These are phyloP conservation scores for Royoungia palumana DNA, from an alignment of 768 basidiomycete genomes.

Conservation along the genomic window DNA sequence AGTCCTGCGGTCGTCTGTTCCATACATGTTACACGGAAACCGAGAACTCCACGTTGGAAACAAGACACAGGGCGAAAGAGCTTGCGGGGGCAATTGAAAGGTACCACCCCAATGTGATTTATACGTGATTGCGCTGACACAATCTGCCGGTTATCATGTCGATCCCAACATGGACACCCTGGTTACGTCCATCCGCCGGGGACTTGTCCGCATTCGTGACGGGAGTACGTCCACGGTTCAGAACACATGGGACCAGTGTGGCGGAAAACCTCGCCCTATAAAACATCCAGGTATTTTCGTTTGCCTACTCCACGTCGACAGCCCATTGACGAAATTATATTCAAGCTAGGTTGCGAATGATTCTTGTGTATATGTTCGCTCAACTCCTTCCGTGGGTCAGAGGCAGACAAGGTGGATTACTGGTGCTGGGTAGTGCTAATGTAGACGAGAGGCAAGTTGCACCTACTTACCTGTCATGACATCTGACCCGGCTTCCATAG, in stretches of 20 bases:
- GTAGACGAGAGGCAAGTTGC: slow-evolving; percentile 88
- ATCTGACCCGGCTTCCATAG: slow-evolving; percentile 37
- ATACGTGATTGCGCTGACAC: neutral
- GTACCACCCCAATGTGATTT: slow-evolving; percentile 34
- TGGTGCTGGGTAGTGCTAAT: slow-evolving; percentile 97
- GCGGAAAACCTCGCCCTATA: slow-evolving; percentile 96
- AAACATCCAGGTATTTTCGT: slow-evolving; percentile 75
- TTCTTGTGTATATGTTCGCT: slow-evolving; percentile 90
- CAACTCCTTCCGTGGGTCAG: slow-evolving; percentile 92
- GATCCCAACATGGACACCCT: slow-evolving; percentile 96
- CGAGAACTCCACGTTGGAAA: slow-evolving; percentile 88
- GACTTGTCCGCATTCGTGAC: slow-evolving; percentile 85
- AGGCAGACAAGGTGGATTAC: slow-evolving; percentile 76
- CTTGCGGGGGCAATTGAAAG: slow-evolving; percentile 87
- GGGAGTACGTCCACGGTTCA: slow-evolving; percentile 66
- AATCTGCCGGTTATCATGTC: slow-evolving; percentile 70
- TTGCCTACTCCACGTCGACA: neutral
- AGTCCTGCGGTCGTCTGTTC: slow-evolving; percentile 85
- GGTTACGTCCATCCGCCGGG: slow-evolving; percentile 78
- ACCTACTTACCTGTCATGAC: neutral
- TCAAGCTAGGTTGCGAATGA: slow-evolving; percentile 91
- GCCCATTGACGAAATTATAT: neutral
- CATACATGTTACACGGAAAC: slow-evolving; percentile 99
- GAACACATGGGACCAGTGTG: slow-evolving; percentile 77
- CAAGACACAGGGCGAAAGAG: slow-evolving; percentile 80